Evolutionary conservation across 768 basidiomycete species (phyloP), one percentile per base, ranked within the genome.

Genomic region (Suillus sp.): DNA sequence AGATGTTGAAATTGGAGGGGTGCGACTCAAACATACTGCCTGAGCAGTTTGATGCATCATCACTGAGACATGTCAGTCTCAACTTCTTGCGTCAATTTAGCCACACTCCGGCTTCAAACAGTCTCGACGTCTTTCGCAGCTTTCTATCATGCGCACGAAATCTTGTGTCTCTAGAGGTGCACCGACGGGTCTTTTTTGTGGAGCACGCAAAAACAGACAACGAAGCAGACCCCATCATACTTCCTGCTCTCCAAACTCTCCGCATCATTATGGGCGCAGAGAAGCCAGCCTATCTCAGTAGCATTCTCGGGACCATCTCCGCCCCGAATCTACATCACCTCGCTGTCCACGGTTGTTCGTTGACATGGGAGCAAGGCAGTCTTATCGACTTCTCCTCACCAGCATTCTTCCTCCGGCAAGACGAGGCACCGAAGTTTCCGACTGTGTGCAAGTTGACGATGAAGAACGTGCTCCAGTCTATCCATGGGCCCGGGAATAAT

Each of bases 391-490:
- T 55, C 14, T 35, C 54, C 34, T 35, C 54, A 22, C 14, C 34
- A 11, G n/a, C 54, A 14, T 55, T 55, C n/a, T 55, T 55, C 54
- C 34, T 35, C 34, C n/a, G 1, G n/a, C 34, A 37, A 14, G 54
- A 55, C 14, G 13, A 37, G 35, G 22, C 22, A 4, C 34, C 54
- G 14, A 55, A 55, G 6, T 55, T 55, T 22, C 54, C 14, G n/a
- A 37, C 35, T 9, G 54, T 55, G 54, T 22, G 22, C 54, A 22
- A 55, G 14, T 3, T 37, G 8, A 55, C 54, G 22, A 55, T 55
- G 54, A 55, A 55, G 34, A 55, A 55, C 54, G 37, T 55, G 35
- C 54, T 55, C 47, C 43, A n/a, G 43, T 45, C 43, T n/a, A 20
- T 45, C n/a, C n/a, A 45, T 45, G 43, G 43, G 10, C 43, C 43